Evolutionary conservation across 805 yeast genomes (phyloP).

Genomic region (Yarrowia sp.): DNA sequence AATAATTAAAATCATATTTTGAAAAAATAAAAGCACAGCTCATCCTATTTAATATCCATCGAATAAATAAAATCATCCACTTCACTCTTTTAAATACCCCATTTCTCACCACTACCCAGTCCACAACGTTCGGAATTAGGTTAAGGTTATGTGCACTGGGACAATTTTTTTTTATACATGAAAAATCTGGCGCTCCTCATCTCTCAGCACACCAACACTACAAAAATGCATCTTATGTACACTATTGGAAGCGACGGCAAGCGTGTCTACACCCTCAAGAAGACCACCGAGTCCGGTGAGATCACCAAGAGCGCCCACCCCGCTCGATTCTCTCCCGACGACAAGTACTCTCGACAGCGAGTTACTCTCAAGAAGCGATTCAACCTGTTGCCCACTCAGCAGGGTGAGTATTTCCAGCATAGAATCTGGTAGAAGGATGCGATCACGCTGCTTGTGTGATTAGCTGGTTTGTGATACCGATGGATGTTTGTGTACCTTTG

Average conservation of each 20-base stretch:
- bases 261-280: conserved; percentile 89
- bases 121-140: not conserved
- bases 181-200: not conserved
- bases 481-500: no score
- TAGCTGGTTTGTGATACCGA: no score
- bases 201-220: not conserved
- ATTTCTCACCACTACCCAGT: not conserved
- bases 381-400: conserved; percentile 82
- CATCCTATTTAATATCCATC: no score
- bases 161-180: conserved; percentile 13
- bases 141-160: conserved; percentile 22
- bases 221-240: conserved; percentile 96
- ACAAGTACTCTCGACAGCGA: conserved; percentile 98
- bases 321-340: conserved; percentile 99
- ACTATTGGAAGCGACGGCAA: conserved; percentile 92
- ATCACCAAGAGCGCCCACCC: conserved; percentile 99
- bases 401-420: conserved; percentile 42
- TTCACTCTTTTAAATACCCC: not conserved
- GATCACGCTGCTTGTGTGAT: no score
- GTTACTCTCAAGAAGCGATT: conserved; percentile 95
- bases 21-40: no score
- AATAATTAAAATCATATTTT: no score
- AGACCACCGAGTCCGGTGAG: conserved; percentile 78
- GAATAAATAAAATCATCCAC: no score
- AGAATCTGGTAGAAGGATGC: no score